These are phyloP conservation scores for Epichloe aotearoae DNA, from an alignment of 2,329 filamentous ascomycete species.

Conservation along the genomic window DNA sequence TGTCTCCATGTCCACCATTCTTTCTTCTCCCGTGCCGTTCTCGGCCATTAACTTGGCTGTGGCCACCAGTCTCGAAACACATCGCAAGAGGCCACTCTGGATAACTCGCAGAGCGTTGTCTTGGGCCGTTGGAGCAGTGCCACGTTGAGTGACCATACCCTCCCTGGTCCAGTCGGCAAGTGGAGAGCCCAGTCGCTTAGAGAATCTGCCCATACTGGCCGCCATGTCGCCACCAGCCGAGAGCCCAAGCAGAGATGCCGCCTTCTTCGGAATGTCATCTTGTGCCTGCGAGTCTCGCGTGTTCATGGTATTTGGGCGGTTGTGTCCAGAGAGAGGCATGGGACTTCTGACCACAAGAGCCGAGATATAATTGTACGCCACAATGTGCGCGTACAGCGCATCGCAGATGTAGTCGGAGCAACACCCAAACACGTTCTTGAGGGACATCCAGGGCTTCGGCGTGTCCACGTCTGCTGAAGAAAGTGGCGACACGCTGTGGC, in stretches of 20 bases:
- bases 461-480: slow-evolving; percentile 8
- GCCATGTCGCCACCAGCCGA: slow-evolving; percentile 12
- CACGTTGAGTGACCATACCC: slow-evolving; percentile 10
- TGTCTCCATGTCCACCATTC: slow-evolving; percentile 16
- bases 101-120: slow-evolving; percentile 30
- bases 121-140: slow-evolving; percentile 11
- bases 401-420: slow-evolving; percentile 44
- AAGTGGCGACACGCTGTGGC: slow-evolving; percentile 6
- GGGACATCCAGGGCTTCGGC: slow-evolving; percentile 27
- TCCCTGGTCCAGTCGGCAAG: slow-evolving; percentile 16
- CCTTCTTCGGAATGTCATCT: slow-evolving; percentile 36
- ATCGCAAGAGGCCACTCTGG: slow-evolving; percentile 34
- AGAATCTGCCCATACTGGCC: slow-evolving; percentile 11
- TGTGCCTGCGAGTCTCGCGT: slow-evolving; percentile 14
- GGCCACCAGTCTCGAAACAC: slow-evolving; percentile 36
- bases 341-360: slow-evolving; percentile 17
- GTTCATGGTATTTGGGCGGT: slow-evolving; percentile 7
- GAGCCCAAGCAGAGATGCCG: slow-evolving; percentile 37
- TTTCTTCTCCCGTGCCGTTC: slow-evolving; percentile 16
- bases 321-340: slow-evolving; percentile 5
- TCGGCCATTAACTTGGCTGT: slow-evolving; percentile 30
- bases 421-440: slow-evolving; percentile 38
- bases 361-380: slow-evolving; percentile 45
- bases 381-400: slow-evolving; percentile 43
- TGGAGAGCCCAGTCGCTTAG: slow-evolving; percentile 15